These are phyloP conservation scores for Onygena corvina DNA, from an alignment of 2,329 filamentous ascomycete species.

Conservation along the genomic window DNA sequence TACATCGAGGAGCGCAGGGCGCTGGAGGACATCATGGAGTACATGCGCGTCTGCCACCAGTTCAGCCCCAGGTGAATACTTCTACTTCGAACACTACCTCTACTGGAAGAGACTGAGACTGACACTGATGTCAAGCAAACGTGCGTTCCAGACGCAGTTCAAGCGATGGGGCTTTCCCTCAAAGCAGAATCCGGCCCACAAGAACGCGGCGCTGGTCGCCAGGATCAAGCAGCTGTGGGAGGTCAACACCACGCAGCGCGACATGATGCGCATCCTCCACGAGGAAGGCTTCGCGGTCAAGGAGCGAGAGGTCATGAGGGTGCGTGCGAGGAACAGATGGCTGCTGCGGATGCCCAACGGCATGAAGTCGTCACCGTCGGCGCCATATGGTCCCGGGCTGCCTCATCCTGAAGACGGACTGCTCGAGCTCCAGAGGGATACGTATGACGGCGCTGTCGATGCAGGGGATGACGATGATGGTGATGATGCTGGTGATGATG, in stretches of 20 bases:
- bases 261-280: conserved; percentile 60
- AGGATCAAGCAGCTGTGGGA: conserved; percentile 70
- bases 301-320: conserved; percentile 55
- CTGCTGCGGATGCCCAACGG: conserved; percentile 51
- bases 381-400: conserved; percentile 10
- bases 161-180: conserved; percentile 67
- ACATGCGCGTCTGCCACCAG: conserved; percentile 51
- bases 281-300: conserved; percentile 64
- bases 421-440: conserved; percentile 30
- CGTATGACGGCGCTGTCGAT: conserved; percentile 24
- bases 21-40: conserved; percentile 61
- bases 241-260: conserved; percentile 55
- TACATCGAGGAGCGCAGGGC: conserved; percentile 66
- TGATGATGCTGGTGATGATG: background rate
- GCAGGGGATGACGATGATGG: conserved; percentile 8
- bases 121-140: conserved; percentile 45
- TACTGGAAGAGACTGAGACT: background rate
- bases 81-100: background rate
- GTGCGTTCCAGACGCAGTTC: conserved; percentile 64
- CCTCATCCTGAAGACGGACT: conserved; percentile 27
- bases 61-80: conserved; percentile 56
- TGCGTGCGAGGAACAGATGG: conserved; percentile 58
- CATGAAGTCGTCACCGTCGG: conserved; percentile 36
- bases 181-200: conserved; percentile 60
- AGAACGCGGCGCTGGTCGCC: conserved; percentile 53